These are phyloP conservation scores for Sugiyamaella boreocaroliniensis DNA, from an alignment of 805 yeast genomes.

Conservation along the genomic window DNA sequence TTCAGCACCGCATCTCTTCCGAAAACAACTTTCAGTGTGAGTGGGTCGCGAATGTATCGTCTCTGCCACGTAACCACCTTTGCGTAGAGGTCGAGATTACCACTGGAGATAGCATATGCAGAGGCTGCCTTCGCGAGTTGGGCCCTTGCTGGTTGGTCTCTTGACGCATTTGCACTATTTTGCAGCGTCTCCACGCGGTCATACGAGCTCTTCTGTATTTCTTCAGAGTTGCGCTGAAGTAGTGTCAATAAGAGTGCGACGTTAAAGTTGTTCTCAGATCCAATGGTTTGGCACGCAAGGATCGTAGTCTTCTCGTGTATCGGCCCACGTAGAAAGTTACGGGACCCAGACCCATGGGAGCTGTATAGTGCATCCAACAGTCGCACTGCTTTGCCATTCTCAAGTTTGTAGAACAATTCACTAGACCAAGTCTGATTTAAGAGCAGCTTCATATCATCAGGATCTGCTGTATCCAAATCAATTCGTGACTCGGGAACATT, in stretches of 20 bases:
- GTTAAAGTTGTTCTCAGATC: neutral
- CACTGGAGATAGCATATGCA: neutral
- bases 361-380: neutral
- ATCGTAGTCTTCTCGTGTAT: neutral
- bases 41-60: conserved; percentile 2
- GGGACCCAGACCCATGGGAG: neutral
- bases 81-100: neutral
- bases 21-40: neutral
- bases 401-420: neutral
- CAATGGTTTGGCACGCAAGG: neutral
- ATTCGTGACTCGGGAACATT: neutral
- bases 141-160: neutral
- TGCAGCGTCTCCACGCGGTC: neutral
- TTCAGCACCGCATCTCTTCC: neutral
- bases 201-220: neutral
- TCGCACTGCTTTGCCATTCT: neutral
- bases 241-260: neutral
- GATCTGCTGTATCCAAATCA: neutral
- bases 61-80: neutral
- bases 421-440: neutral
- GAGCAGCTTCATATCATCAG: neutral
- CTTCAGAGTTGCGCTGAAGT: neutral
- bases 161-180: neutral
- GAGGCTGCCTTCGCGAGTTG: neutral
- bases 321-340: neutral